Evolutionary conservation across 2,329 filamentous ascomycete genomes (phyloP).

Genomic region (Penicillium sp.): DNA sequence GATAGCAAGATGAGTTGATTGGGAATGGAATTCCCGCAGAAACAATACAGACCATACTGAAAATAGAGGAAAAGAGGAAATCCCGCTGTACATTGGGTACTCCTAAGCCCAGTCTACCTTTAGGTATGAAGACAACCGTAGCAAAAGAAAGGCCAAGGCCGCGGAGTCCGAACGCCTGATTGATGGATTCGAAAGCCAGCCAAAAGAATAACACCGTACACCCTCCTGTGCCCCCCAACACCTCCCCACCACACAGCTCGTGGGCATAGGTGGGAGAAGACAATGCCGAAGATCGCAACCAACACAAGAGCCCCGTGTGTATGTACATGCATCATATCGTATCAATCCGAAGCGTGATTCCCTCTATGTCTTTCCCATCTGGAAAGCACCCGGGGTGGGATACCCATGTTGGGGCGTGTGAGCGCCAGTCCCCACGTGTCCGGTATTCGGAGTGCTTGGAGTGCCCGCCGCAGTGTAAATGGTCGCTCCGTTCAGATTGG

Average conservation of each 20-base stretch:
- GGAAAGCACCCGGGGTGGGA: constrained; percentile 76
- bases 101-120: constrained; percentile 3
- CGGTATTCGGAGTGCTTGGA: constrained; percentile 64
- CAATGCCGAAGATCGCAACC: constrained; percentile 23
- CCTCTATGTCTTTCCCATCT: constrained; percentile 28
- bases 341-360: constrained; percentile 15
- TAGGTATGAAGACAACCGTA: constrained; percentile 1
- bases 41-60: too few relatives aligned
- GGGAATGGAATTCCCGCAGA: too few relatives aligned
- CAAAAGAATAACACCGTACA: constrained; percentile 30
- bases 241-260: constrained; percentile 19
- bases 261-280: constrained; percentile 16
- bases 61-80: not conserved
- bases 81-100: constrained; percentile 4
- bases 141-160: constrained; percentile 9
- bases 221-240: constrained; percentile 25
- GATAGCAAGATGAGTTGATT: too few relatives aligned
- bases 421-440: constrained; percentile 46
- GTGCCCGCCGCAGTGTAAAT: constrained; percentile 47
- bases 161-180: constrained; percentile 17
- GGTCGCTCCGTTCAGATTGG: constrained; percentile 50
- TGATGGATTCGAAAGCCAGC: constrained; percentile 27
- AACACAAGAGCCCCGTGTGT: constrained; percentile 27
- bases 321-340: constrained; percentile 38
- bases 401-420: constrained; percentile 50